Percentiles rank a stretch among this genome's conserved stretches.
Evolutionary conservation across 1,284 basidiomycete genomes (phyloP).

Genomic region (Entoloma clypeatum): DNA sequence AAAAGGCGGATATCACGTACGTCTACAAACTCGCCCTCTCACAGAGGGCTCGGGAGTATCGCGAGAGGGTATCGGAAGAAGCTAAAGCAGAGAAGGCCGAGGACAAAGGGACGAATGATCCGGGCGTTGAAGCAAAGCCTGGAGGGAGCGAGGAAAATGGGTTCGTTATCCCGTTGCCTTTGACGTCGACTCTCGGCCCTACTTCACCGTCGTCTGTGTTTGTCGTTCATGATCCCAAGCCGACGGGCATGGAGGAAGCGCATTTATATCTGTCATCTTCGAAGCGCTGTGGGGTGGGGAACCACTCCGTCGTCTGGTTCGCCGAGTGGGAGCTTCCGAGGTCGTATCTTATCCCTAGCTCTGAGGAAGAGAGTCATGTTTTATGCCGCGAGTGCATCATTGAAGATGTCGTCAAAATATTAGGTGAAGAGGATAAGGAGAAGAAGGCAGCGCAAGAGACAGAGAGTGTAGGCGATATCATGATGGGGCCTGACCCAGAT

Average conservation of each 20-base stretch:
- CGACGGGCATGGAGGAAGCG: slow-evolving; percentile 25
- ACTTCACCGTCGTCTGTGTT: slow-evolving; percentile 19
- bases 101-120: no score
- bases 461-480: slow-evolving; percentile 14
- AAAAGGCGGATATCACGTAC: slow-evolving; percentile 16
- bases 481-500: slow-evolving; percentile 6
- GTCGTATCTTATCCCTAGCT: slow-evolving; percentile 26
- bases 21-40: slow-evolving; percentile 19
- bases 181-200: slow-evolving; percentile 2
- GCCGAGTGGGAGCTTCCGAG: slow-evolving; percentile 43
- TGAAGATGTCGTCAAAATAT: slow-evolving; percentile 22
- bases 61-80: slow-evolving; percentile 9
- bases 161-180: slow-evolving; percentile 4
- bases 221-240: slow-evolving; percentile 17
- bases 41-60: slow-evolving; percentile 3
- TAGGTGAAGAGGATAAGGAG: slow-evolving; percentile 24
- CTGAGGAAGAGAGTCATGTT: slow-evolving; percentile 5
- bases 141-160: not conserved
- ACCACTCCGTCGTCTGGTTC: slow-evolving; percentile 39
- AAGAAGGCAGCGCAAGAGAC: slow-evolving; percentile 21
- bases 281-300: slow-evolving; percentile 30
- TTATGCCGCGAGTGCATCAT: slow-evolving; percentile 29
- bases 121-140: not conserved
- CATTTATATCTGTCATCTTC: slow-evolving; percentile 40
- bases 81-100: slow-evolving; percentile 6